Percentiles rank a stretch among this genome's conserved stretches.
phyloP scores from a whole-genome alignment of 768 basidiomycete genomes.

The Psilocybe azurescens region DNA sequence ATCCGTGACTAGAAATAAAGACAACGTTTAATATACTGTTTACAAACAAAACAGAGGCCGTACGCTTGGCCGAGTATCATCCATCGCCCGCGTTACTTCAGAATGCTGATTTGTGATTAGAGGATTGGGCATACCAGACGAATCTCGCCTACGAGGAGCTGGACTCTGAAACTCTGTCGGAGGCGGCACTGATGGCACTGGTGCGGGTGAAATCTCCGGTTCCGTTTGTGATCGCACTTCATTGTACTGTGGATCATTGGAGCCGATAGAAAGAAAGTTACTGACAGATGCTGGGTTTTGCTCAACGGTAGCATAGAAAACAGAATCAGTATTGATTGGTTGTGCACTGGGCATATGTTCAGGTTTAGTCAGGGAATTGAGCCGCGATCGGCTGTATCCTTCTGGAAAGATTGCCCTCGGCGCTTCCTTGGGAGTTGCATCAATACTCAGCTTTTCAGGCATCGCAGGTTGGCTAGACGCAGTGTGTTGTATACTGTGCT shows the following conservation, averaged over 20 bases:
- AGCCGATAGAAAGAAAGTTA: neutral
- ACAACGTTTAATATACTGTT: neutral
- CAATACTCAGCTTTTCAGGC: neutral
- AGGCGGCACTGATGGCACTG: neutral
- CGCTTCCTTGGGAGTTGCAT: neutral
- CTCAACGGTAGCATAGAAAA: neutral
- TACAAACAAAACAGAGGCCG: neutral
- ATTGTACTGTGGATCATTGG: neutral
- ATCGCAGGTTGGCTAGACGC: neutral
- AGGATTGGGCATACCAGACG: neutral
- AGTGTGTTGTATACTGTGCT: neutral
- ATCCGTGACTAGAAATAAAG: slow-evolving; percentile 6
- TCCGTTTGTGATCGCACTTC: neutral
- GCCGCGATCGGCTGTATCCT: slow-evolving; percentile 2
- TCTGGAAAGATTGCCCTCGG: neutral
- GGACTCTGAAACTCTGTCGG: neutral
- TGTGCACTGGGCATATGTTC: neutral
- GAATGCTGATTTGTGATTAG: neutral
- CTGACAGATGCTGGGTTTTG: neutral
- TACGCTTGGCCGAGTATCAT: slow-evolving; percentile 4
- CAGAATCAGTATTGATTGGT: neutral
- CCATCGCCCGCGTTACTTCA: neutral
- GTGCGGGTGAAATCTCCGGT: neutral
- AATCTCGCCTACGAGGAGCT: neutral
- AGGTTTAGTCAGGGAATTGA: slow-evolving; percentile 2